phyloP scores from a whole-genome alignment of 805 yeast species.

The Pichia scutulata region DNA sequence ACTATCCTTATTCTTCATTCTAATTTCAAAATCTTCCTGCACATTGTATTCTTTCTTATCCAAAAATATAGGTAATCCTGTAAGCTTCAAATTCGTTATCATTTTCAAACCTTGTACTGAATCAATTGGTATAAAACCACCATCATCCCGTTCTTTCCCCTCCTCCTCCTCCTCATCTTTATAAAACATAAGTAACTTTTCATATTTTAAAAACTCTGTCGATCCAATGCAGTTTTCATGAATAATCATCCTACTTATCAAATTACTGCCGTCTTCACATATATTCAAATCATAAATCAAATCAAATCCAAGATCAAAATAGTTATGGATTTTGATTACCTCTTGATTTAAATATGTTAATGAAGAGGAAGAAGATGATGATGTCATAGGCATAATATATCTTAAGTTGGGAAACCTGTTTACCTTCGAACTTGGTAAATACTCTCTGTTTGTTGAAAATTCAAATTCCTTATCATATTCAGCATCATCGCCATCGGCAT shows the following conservation, averaged over 20 bases:
- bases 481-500: not conserved
- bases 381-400: not conserved
- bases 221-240: slow-evolving; percentile 50
- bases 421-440: slow-evolving; percentile 1
- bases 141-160: too few species aligned
- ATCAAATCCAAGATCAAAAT: slow-evolving; percentile 48
- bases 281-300: slow-evolving; percentile 37
- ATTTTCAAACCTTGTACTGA: not conserved
- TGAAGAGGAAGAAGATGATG: too few species aligned
- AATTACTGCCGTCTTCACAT: slow-evolving; percentile 22
- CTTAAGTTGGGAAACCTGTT: not conserved
- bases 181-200: slow-evolving; percentile 32
- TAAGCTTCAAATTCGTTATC: not conserved
- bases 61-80: slow-evolving; percentile 21
- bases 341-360: slow-evolving; percentile 1
- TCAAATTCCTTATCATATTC: not conserved
- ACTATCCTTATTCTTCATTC: slow-evolving; percentile 25
- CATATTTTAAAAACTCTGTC: slow-evolving; percentile 47
- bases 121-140: not conserved
- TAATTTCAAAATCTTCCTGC: slow-evolving; percentile 16
- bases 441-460: slow-evolving; percentile 3
- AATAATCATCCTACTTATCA: slow-evolving; percentile 38
- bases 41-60: slow-evolving; percentile 29
- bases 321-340: slow-evolving; percentile 41
- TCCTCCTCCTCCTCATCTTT: not conserved